Evolutionary conservation across 345 rosid species (phyloP).

Genomic region (Hibiscus syriacus): DNA sequence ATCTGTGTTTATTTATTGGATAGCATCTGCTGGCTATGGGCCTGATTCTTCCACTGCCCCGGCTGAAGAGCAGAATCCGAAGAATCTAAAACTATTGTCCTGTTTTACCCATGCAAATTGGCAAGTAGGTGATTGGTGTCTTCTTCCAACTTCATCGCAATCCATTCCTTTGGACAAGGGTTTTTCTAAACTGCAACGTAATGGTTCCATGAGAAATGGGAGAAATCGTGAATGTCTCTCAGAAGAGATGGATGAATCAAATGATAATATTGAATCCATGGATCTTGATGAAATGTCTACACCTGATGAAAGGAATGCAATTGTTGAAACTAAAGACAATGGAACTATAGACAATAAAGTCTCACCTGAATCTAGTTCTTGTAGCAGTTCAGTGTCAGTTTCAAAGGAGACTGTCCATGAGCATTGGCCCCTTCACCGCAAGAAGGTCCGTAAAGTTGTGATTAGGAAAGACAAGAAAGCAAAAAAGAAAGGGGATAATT

Average conservation of each 20-base stretch:
- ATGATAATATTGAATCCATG: slow-evolving; percentile 30
- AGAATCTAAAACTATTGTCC: slow-evolving; percentile 71
- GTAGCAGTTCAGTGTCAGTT: slow-evolving; percentile 37
- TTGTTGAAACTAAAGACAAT: slow-evolving; percentile 17
- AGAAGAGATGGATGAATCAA: slow-evolving; percentile 51
- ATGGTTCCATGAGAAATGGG: slow-evolving; percentile 33
- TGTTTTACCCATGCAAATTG: slow-evolving; percentile 88
- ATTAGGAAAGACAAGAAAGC: slow-evolving; percentile 73
- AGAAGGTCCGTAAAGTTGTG: slow-evolving; percentile 81
- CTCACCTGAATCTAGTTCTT: slow-evolving; percentile 43
- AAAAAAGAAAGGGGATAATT: slow-evolving; percentile 78
- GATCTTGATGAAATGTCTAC: slow-evolving; percentile 29
- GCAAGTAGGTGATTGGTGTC: slow-evolving; percentile 95
- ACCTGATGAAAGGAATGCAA: slow-evolving; percentile 28
- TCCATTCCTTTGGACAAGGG: slow-evolving; percentile 37
- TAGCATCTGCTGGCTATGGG: slow-evolving; percentile 92
- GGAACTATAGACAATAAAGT: slow-evolving; percentile 21
- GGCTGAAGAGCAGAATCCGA: slow-evolving; percentile 89
- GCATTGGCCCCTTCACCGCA: slow-evolving; percentile 79
- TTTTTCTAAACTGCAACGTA: slow-evolving; percentile 43
- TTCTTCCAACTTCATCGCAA: slow-evolving; percentile 44
- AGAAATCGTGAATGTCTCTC: slow-evolving; percentile 26
- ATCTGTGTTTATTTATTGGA: slow-evolving; percentile 87
- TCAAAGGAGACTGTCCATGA: slow-evolving; percentile 70
- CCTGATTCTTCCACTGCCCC: slow-evolving; percentile 81